Percentiles rank a stretch among this genome's conserved stretches.
Evolutionary conservation across 2,329 filamentous ascomycete genomes (phyloP).

Genomic region (Calonectria pseudoturangicola): DNA sequence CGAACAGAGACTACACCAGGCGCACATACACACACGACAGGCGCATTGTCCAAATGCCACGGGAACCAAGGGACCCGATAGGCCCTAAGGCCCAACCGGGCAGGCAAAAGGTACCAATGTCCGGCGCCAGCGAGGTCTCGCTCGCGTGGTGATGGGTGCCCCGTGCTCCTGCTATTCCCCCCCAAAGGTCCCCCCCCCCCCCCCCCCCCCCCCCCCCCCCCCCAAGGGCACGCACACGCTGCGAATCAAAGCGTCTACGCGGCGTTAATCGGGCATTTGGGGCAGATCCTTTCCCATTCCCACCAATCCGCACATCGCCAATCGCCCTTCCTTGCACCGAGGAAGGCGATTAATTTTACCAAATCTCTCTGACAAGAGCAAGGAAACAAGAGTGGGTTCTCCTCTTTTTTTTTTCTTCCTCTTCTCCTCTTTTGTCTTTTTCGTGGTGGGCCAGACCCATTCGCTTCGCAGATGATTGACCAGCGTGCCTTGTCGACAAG

Average conservation of each 20-base stretch:
- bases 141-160: conserved; percentile 12
- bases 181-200: background rate
- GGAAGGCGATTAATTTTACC: conserved; percentile 14
- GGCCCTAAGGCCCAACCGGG: conserved; percentile 17
- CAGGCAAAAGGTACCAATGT: conserved; percentile 1
- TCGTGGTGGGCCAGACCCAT: background rate
- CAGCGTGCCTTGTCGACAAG: background rate
- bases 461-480: conserved; percentile 16
- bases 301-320: conserved; percentile 23
- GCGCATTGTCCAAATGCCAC: conserved; percentile 21
- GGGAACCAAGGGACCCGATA: conserved; percentile 13
- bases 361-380: conserved; percentile 15
- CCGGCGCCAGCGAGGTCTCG: background rate
- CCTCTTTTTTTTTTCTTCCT: background rate
- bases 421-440: too few relatives aligned
- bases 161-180: background rate
- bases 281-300: conserved; percentile 26
- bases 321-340: conserved; percentile 4
- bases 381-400: conserved; percentile 11
- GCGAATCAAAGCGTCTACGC: conserved; percentile 15
- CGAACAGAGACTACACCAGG: too few relatives aligned
- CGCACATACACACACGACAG: conserved; percentile 16
- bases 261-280: conserved; percentile 23
- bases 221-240: conserved; percentile 4
- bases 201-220: background rate